phyloP scores from a whole-genome alignment of 176 grass and related monocot species.

The Chloris gayana region DNA sequence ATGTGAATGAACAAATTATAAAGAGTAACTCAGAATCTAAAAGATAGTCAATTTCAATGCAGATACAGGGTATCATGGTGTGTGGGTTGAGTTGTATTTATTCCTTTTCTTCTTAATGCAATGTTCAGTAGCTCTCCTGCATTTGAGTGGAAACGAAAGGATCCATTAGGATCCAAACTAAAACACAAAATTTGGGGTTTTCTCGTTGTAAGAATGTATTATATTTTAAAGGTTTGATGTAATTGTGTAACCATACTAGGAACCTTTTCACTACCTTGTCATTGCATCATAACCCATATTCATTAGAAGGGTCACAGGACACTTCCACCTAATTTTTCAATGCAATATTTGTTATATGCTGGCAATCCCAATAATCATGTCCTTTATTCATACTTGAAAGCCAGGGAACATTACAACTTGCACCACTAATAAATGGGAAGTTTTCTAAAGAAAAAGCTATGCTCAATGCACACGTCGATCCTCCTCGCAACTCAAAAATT shows the following conservation, averaged over 20 bases:
- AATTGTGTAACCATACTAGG: not conserved
- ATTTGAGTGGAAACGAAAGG: not conserved
- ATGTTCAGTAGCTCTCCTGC: no score
- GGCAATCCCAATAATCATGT: not conserved
- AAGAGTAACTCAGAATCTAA: not conserved
- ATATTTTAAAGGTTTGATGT: not conserved
- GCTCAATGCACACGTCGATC: not conserved
- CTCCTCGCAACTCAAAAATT: not conserved
- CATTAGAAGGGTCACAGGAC: not conserved
- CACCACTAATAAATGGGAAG: not conserved
- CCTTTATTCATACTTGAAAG: slow-evolving; percentile 9
- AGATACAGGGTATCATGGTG: not conserved
- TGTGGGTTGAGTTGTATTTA: not conserved
- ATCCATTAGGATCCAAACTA: not conserved
- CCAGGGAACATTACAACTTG: not conserved
- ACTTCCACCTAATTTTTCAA: not conserved
- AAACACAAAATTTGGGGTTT: not conserved
- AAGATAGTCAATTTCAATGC: slow-evolving; percentile 25
- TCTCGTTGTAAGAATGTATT: not conserved
- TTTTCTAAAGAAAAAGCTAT: not conserved
- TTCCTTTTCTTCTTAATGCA: not conserved
- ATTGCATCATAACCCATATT: not conserved
- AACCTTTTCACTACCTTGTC: slow-evolving; percentile 10
- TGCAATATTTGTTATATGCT: not conserved
- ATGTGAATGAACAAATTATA: not conserved